A percentile compares a stretch with the other conserved stretches of the same genome.
Conservation (phyloP, 345 rosid species). For the Reutealis trisperma region DNA sequence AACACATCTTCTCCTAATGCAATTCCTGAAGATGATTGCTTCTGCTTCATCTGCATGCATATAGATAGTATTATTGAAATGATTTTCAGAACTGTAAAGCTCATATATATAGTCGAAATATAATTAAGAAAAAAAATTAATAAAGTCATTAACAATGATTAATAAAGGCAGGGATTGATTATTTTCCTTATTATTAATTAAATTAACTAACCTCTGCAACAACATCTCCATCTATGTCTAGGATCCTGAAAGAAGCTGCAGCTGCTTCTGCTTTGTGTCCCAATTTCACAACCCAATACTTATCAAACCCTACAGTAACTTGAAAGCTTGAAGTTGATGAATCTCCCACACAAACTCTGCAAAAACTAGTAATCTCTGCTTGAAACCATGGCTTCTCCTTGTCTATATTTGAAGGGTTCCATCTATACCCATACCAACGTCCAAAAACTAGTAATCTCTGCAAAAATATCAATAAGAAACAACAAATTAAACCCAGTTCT, state of each 20-base stretch:
- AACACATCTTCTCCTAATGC: slow-evolving; percentile 31
- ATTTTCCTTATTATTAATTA: no score
- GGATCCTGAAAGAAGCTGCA: slow-evolving; percentile 29
- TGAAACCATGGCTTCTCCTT: slow-evolving; percentile 39
- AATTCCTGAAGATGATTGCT: slow-evolving; percentile 22
- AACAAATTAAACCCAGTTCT: neutral
- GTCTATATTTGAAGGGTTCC: neutral
- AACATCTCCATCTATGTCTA: slow-evolving; percentile 22
- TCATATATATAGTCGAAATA: no score
- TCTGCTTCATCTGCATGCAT: slow-evolving; percentile 42
- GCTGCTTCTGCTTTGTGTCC: slow-evolving; percentile 12
- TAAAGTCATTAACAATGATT: no score
- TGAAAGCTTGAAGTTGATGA: slow-evolving; percentile 19
- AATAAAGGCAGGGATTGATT: no score
- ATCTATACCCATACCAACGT: slow-evolving; percentile 43
- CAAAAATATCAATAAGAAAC: neutral
- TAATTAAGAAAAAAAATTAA: no score
- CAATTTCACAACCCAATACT: slow-evolving; percentile 26
- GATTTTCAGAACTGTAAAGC: no score
- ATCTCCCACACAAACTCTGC: slow-evolving; percentile 24
- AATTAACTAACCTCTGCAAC: slow-evolving; percentile 41
- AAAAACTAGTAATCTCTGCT: slow-evolving; percentile 25
- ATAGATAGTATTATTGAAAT: no score
- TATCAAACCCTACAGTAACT: slow-evolving; percentile 23
- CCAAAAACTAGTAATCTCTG: slow-evolving; percentile 33